Conservation (phyloP, 1,139 yeast species). For the Geotrichum siamense region DNA sequence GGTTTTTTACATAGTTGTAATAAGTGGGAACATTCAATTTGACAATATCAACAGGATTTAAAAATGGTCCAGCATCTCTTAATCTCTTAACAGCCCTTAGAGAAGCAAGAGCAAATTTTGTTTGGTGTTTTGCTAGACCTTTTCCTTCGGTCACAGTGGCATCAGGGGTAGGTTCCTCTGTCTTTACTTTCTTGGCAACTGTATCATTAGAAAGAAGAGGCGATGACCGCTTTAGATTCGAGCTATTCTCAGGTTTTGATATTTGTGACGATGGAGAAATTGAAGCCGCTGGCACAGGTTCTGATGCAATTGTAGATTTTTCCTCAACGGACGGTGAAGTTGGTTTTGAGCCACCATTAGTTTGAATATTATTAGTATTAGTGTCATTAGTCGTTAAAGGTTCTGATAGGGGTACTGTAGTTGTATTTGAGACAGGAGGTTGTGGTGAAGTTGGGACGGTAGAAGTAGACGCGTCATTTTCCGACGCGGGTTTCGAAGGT, state of each 20-base stretch:
- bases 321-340: constrained; percentile 8
- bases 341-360: constrained; percentile 5
- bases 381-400: not conserved
- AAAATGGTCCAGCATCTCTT: constrained; percentile 87
- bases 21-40: constrained; percentile 88
- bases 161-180: too few relatives aligned
- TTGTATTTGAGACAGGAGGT: not conserved
- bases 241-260: too few relatives aligned
- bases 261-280: not conserved
- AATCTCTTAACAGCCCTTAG: constrained; percentile 68
- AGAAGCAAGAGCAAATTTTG: constrained; percentile 45
- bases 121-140: constrained; percentile 83
- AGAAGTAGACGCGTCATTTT: too few relatives aligned
- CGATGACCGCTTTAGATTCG: too few relatives aligned
- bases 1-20: constrained; percentile 72
- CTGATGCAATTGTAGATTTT: not conserved
- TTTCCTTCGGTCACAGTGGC: too few relatives aligned
- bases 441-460: not conserved
- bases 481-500: not conserved
- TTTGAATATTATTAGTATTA: not conserved
- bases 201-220: too few relatives aligned
- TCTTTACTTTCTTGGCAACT: too few relatives aligned
- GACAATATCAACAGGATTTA: constrained; percentile 82
- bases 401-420: not conserved
- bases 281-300: not conserved